Evolutionary conservation across 1,284 basidiomycete genomes (phyloP).

Genomic region (Microbotryum saponariae): DNA sequence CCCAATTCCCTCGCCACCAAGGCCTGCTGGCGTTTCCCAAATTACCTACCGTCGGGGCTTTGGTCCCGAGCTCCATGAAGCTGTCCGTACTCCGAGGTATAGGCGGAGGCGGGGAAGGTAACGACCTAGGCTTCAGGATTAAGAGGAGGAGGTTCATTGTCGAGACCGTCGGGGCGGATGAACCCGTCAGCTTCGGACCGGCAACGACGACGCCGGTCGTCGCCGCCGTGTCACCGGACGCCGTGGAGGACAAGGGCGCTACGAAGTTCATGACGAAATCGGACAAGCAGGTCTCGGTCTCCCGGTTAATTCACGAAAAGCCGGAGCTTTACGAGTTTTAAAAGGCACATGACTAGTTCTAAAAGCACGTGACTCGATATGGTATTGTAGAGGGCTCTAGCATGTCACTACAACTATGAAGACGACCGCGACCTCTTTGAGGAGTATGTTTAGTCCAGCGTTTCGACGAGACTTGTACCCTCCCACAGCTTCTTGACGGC

Average conservation of each 20-base stretch:
- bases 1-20: slow-evolving; percentile 70
- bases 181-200: slow-evolving; percentile 44
- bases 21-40: slow-evolving; percentile 68
- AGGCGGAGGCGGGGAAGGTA: slow-evolving; percentile 53
- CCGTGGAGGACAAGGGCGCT: slow-evolving; percentile 19
- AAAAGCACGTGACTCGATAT: neutral
- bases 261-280: slow-evolving; percentile 11
- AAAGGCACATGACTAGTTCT: slow-evolving; percentile 38
- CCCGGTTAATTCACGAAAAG: slow-evolving; percentile 39
- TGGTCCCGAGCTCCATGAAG: slow-evolving; percentile 64
- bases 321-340: slow-evolving; percentile 48
- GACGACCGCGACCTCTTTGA: too few species aligned
- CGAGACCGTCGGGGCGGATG: slow-evolving; percentile 86
- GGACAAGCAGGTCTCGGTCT: slow-evolving; percentile 11
- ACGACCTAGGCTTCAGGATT: slow-evolving; percentile 91
- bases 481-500: slow-evolving; percentile 18
- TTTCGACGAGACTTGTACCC: neutral
- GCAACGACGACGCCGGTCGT: slow-evolving; percentile 8
- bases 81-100: slow-evolving; percentile 54
- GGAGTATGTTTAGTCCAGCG: too few species aligned
- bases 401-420: too few species aligned
- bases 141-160: slow-evolving; percentile 78
- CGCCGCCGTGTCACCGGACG: slow-evolving; percentile 24
- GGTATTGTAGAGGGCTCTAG: too few species aligned
- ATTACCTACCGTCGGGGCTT: slow-evolving; percentile 60